Evolutionary conservation across 352 stramenopile genomes (phyloP).

Genomic region (Phytophthora brassicae): DNA sequence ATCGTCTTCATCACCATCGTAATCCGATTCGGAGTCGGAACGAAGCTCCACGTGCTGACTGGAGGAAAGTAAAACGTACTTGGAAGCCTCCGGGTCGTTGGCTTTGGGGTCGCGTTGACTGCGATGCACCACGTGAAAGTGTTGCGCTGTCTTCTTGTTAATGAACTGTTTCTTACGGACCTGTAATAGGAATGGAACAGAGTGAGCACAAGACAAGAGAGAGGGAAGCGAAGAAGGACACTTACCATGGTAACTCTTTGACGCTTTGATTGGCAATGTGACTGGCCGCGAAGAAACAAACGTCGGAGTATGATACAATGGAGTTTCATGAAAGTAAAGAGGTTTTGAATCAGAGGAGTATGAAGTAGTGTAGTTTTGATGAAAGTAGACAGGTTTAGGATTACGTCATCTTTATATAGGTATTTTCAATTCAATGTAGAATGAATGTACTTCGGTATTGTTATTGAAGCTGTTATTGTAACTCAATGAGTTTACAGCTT

Average conservation of each 20-base stretch:
- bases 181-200: constrained; percentile 16
- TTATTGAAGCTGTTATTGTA: constrained; percentile 23
- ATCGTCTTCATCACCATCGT: constrained; percentile 31
- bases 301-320: neutral
- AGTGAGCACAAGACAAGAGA: constrained; percentile 2
- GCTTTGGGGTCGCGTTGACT: constrained; percentile 79
- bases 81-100: constrained; percentile 82
- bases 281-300: neutral
- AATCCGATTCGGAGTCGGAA: constrained; percentile 50
- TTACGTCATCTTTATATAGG: neutral
- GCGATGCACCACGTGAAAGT: constrained; percentile 88
- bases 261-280: constrained; percentile 2
- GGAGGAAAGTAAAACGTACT: constrained; percentile 81
- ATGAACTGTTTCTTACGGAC: constrained; percentile 84
- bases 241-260: constrained; percentile 16
- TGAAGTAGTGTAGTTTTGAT: neutral
- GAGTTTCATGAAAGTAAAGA: neutral
- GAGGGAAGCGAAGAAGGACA: neutral
- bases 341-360: too few relatives aligned
- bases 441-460: constrained; percentile 17
- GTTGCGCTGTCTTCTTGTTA: constrained; percentile 84
- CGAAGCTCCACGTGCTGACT: constrained; percentile 61
- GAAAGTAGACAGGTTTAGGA: neutral
- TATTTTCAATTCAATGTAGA: too few relatives aligned
- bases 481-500: constrained; percentile 48